Percentiles rank a stretch among this genome's conserved stretches.
Conservation (phyloP, 176 grass and related monocot genomes). For the Rhynchospora tenuis region DNA sequence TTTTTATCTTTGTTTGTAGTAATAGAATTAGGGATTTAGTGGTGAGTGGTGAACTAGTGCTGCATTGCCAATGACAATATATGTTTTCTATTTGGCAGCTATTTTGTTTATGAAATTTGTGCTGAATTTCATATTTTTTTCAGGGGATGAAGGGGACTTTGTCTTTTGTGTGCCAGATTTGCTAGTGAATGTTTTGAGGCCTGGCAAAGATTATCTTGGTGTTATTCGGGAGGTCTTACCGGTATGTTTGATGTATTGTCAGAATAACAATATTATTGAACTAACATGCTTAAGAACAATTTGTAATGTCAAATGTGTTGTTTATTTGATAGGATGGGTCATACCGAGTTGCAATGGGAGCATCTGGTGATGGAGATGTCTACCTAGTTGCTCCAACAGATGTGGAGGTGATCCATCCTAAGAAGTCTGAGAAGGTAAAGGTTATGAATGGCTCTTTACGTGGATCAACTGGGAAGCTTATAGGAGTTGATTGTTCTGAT, state of each 20-base stretch:
- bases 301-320: not conserved
- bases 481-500: slow-evolving; percentile 89
- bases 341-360: slow-evolving; percentile 61
- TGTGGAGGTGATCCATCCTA: slow-evolving; percentile 73
- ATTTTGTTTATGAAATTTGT: not conserved
- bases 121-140: not conserved
- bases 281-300: not conserved
- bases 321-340: slow-evolving; percentile 72
- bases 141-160: slow-evolving; percentile 76
- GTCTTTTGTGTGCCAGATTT: slow-evolving; percentile 69
- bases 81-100: not conserved
- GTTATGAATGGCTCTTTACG: slow-evolving; percentile 70
- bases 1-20: not conserved
- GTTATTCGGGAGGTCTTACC: slow-evolving; percentile 70
- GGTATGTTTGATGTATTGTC: slow-evolving; percentile 32
- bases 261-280: not conserved
- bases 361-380: slow-evolving; percentile 49
- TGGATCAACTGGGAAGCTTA: slow-evolving; percentile 70
- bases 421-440: slow-evolving; percentile 87
- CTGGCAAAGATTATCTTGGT: slow-evolving; percentile 53
- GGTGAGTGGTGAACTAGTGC: not conserved
- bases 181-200: slow-evolving; percentile 54
- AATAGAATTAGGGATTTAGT: not conserved
- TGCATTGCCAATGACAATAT: not conserved
- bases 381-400: slow-evolving; percentile 49